Percentiles rank a stretch among this genome's conserved stretches.
phyloP scores from a whole-genome alignment of 225 moss, liverwort and hornwort genomes.

The Pseudisothecium myosuroides region DNA sequence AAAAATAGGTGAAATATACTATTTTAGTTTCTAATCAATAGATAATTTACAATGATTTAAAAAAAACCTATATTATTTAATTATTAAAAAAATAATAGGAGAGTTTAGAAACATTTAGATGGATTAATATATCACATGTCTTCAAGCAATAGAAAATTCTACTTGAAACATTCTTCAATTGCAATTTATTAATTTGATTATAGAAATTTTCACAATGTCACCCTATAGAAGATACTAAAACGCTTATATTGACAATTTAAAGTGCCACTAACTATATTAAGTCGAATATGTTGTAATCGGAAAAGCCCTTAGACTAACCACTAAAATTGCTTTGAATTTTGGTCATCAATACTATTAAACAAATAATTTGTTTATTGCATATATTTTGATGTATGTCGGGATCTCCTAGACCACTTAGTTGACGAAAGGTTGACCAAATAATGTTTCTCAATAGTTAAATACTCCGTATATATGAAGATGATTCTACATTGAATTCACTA shows the following conservation, averaged over 20 bases:
- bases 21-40: too few species aligned
- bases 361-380: too few species aligned
- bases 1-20: too few species aligned
- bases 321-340: too few species aligned
- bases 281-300: fast-evolving
- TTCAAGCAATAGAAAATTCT: fast-evolving
- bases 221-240: fast-evolving
- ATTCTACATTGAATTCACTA: not conserved
- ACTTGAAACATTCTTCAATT: not conserved
- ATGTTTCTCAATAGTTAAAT: not conserved
- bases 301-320: not conserved
- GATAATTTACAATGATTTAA: too few species aligned
- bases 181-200: not conserved
- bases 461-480: not conserved
- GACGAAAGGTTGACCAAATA: not conserved
- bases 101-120: not conserved
- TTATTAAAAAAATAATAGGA: not conserved
- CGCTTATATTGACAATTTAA: fast-evolving
- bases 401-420: not conserved
- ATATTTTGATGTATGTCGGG: too few species aligned
- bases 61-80: too few species aligned
- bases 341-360: too few species aligned
- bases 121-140: not conserved
- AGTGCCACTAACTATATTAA: too few species aligned
- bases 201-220: not conserved